Conservation (phyloP, 345 rosid genomes). For the Gossypium thurberi region DNA sequence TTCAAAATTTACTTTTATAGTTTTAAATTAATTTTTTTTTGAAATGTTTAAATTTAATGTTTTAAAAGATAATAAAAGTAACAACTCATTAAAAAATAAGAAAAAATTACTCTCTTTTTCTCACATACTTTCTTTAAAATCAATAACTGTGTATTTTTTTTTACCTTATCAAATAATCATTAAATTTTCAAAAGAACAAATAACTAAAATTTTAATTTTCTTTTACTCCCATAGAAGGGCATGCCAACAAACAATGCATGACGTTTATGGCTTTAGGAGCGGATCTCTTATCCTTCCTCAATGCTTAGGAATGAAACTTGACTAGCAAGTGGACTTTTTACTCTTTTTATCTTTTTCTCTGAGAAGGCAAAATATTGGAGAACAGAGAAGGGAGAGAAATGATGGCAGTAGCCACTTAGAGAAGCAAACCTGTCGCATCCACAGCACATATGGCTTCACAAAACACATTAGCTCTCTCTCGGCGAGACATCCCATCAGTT, state of each 20-base stretch:
- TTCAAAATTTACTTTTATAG: no score
- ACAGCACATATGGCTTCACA: slow-evolving; percentile 95
- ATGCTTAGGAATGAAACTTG: slow-evolving; percentile 3
- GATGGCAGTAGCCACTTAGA: neutral
- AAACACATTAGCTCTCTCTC: slow-evolving; percentile 81
- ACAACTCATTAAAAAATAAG: no score
- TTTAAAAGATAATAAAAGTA: no score
- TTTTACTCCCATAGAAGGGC: neutral
- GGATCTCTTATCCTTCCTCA: neutral
- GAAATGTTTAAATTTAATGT: no score
- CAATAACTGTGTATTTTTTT: no score
- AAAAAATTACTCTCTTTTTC: no score
- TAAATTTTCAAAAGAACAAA: no score
- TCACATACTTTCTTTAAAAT: no score
- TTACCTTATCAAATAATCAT: no score
- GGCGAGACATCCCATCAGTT: slow-evolving; percentile 57
- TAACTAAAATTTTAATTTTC: neutral
- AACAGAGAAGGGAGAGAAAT: neutral
- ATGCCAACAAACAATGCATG: neutral
- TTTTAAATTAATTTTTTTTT: no score
- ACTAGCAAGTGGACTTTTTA: neutral
- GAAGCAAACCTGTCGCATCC: slow-evolving; percentile 80
- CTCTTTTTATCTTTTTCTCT: neutral
- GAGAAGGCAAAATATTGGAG: neutral
- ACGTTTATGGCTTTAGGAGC: neutral